Evolutionary conservation across 1,284 basidiomycete genomes (phyloP).

Genomic region (Puccinia sorghi): DNA sequence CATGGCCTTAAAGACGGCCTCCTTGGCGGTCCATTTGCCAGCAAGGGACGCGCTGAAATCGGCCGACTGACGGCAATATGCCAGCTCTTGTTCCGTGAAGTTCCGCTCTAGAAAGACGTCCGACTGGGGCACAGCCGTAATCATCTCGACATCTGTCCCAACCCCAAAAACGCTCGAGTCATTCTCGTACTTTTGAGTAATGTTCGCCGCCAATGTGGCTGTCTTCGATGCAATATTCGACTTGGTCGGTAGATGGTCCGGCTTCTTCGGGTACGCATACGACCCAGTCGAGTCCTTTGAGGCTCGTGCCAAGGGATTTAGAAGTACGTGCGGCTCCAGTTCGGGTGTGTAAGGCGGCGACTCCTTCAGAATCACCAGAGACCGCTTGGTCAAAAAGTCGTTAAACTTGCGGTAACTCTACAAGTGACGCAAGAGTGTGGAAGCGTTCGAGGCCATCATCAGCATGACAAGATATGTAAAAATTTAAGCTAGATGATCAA

Average conservation of each 20-base stretch:
- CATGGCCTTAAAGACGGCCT: slow-evolving; percentile 97
- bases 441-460: not conserved
- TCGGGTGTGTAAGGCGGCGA: slow-evolving; percentile 85
- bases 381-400: slow-evolving; percentile 50
- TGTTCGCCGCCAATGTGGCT: slow-evolving; percentile 68
- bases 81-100: slow-evolving; percentile 84
- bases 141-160: slow-evolving; percentile 68
- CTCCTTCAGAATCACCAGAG: slow-evolving; percentile 90
- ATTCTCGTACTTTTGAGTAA: slow-evolving; percentile 62
- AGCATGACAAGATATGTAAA: not conserved
- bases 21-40: slow-evolving; percentile 95
- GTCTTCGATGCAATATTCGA: slow-evolving; percentile 59
- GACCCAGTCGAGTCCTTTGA: slow-evolving; percentile 73
- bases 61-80: slow-evolving; percentile 84
- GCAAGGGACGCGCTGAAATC: slow-evolving; percentile 87
- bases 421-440: not conserved
- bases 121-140: slow-evolving; percentile 83
- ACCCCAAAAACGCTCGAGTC: slow-evolving; percentile 54
- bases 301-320: slow-evolving; percentile 89
- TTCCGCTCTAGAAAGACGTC: slow-evolving; percentile 80
- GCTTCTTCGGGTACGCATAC: slow-evolving; percentile 72
- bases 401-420: slow-evolving; percentile 77
- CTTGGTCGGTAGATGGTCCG: slow-evolving; percentile 59
- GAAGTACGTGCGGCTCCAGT: slow-evolving; percentile 79
- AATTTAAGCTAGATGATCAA: slow-evolving; percentile 63